Percentiles rank a stretch among this genome's conserved stretches.
These are phyloP conservation scores for Quercus phellos DNA, from an alignment of 331 rosid genomes.

Conservation along the genomic window DNA sequence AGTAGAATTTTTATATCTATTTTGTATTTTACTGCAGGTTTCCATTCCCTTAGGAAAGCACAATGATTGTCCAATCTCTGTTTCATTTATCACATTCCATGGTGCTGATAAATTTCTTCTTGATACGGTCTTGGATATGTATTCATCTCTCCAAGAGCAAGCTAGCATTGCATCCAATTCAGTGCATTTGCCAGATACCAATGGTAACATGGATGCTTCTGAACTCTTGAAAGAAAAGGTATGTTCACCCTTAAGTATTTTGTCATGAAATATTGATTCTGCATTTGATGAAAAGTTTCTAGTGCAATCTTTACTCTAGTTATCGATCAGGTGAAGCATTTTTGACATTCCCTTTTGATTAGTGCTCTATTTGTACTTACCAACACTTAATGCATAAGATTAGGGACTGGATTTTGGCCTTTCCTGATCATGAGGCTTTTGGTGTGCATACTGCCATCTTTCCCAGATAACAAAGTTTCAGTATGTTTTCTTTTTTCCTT, in stretches of 20 bases:
- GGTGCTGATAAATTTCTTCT: conserved; percentile 53
- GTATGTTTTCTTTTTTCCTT: neutral
- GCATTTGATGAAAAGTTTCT: neutral
- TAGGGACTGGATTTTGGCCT: no score
- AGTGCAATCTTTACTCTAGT: neutral
- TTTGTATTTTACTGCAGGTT: conserved; percentile 25
- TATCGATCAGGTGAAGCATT: neutral
- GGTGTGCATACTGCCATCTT: neutral
- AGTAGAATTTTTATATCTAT: neutral
- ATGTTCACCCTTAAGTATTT: neutral
- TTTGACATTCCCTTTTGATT: neutral
- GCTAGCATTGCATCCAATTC: conserved; percentile 27
- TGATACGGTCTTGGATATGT: conserved; percentile 41
- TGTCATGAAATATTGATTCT: neutral
- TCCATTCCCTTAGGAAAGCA: conserved; percentile 43
- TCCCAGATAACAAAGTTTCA: neutral
- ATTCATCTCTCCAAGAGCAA: conserved; percentile 40
- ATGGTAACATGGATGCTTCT: conserved; percentile 44
- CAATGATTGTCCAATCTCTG: conserved; percentile 37
- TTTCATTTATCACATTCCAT: conserved; percentile 39
- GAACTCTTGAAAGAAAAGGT: conserved; percentile 53
- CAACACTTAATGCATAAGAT: no score
- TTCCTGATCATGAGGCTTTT: no score
- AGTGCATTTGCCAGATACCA: conserved; percentile 30
- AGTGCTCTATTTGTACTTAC: neutral